phyloP scores from a whole-genome alignment of 164 flowering plant species.

The Vitis amurensis region DNA sequence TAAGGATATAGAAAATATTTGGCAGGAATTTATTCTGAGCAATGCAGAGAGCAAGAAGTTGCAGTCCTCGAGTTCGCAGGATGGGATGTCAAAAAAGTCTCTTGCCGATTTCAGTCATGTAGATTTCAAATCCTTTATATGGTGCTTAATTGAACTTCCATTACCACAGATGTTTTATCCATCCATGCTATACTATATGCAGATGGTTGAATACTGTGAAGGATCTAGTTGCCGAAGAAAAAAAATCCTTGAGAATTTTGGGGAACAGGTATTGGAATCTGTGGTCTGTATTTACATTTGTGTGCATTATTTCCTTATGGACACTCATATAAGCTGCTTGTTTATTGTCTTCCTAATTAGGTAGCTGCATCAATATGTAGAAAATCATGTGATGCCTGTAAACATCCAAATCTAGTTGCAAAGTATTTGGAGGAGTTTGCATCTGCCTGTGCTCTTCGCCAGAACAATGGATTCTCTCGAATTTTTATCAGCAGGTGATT shows the following conservation, averaged over 20 bases:
- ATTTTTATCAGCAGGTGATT: constrained; percentile 64
- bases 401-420: constrained; percentile 69
- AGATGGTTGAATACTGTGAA: constrained; percentile 93
- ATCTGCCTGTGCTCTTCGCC: constrained; percentile 27
- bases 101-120: constrained; percentile 67
- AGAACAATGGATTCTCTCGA: constrained; percentile 32
- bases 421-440: constrained; percentile 63
- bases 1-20: constrained; percentile 10
- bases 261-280: constrained; percentile 66
- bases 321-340: background rate
- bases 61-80: constrained; percentile 44
- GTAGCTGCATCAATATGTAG: constrained; percentile 60
- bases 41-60: constrained; percentile 53
- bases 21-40: constrained; percentile 73
- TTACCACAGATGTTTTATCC: constrained; percentile 1
- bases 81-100: constrained; percentile 48
- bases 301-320: background rate
- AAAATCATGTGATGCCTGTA: constrained; percentile 91
- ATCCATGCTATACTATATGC: constrained; percentile 12
- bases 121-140: constrained; percentile 5
- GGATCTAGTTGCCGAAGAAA: constrained; percentile 80
- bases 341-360: constrained; percentile 29
- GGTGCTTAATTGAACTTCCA: constrained; percentile 1
- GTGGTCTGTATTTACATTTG: background rate
- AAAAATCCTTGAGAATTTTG: constrained; percentile 85